These are phyloP conservation scores for Sabuloglossum arenarium DNA, from an alignment of 495 filamentous ascomycete species.

Conservation along the genomic window DNA sequence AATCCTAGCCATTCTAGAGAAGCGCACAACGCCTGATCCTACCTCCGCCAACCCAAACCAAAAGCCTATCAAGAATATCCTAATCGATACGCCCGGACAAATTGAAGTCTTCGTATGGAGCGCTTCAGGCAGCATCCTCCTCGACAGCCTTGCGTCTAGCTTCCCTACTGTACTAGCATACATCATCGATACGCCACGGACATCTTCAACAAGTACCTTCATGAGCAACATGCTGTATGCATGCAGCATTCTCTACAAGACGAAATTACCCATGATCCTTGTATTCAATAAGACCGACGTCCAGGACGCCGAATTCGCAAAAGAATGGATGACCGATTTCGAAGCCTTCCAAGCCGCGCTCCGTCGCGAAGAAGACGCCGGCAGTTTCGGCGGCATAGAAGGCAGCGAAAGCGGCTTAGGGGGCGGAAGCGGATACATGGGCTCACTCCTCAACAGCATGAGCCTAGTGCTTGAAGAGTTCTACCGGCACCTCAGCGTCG, in stretches of 20 bases:
- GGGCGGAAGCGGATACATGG: conserved; percentile 85
- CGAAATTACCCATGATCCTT: conserved; percentile 89
- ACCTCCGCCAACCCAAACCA: conserved; percentile 28
- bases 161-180: conserved; percentile 96
- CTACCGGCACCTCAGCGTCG: conserved; percentile 77
- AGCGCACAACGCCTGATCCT: conserved; percentile 49
- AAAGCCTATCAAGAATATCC: conserved; percentile 58
- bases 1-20: conserved; percentile 72
- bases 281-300: conserved; percentile 99
- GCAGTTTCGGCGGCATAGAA: conserved; percentile 55
- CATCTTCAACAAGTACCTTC: conserved; percentile 81
- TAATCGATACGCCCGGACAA: conserved; percentile 91
- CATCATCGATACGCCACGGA: conserved; percentile 88
- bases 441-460: conserved; percentile 91
- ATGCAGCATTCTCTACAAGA: conserved; percentile 96
- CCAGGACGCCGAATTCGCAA: conserved; percentile 72
- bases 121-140: conserved; percentile 77
- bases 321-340: conserved; percentile 99
- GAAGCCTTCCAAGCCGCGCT: conserved; percentile 85
- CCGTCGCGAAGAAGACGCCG: conserved; percentile 51
- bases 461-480: conserved; percentile 95
- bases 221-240: conserved; percentile 99
- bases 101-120: conserved; percentile 99
- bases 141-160: conserved; percentile 74
- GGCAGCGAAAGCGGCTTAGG: conserved; percentile 37